Percentiles rank a stretch among this genome's conserved stretches.
phyloP scores from a whole-genome alignment of 768 basidiomycete genomes.

The Suillus luteus region DNA sequence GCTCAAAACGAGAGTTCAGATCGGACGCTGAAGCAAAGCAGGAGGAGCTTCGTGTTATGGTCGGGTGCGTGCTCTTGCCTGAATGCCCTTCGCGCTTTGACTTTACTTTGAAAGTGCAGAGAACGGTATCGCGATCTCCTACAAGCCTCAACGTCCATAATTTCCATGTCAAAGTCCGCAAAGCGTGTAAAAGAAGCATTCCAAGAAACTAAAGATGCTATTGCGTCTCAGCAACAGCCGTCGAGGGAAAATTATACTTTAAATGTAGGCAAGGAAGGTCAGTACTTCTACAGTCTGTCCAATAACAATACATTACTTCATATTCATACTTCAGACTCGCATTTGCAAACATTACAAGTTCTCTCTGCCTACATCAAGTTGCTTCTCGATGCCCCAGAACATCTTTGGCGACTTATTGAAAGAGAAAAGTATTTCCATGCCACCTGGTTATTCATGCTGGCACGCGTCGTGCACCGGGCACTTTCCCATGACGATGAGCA shows the following conservation, averaged over 20 bases:
- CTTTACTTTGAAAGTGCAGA: slow-evolving; percentile 61
- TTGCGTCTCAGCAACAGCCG: slow-evolving; percentile 49
- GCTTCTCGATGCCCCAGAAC: slow-evolving; percentile 89
- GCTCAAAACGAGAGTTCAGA: slow-evolving; percentile 37
- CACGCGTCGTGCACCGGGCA: slow-evolving; percentile 81
- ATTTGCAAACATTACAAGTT: slow-evolving; percentile 67
- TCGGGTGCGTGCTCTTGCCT: slow-evolving; percentile 67
- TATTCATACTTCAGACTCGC: slow-evolving; percentile 49
- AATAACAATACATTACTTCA: slow-evolving; percentile 11
- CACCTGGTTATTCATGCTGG: slow-evolving; percentile 84
- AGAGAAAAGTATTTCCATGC: slow-evolving; percentile 78
- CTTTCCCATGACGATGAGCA: slow-evolving; percentile 64
- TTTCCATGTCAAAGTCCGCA: slow-evolving; percentile 72
- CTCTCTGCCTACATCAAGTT: slow-evolving; percentile 89
- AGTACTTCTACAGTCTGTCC: slow-evolving; percentile 13
- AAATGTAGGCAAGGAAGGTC: slow-evolving; percentile 45
- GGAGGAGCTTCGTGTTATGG: slow-evolving; percentile 86
- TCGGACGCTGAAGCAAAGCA: slow-evolving; percentile 85
- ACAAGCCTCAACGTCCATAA: slow-evolving; percentile 84
- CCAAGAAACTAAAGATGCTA: slow-evolving; percentile 58
- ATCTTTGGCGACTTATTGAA: slow-evolving; percentile 87
- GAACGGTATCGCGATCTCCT: slow-evolving; percentile 89
- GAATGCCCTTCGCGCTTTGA: slow-evolving; percentile 25
- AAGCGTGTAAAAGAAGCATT: slow-evolving; percentile 63
- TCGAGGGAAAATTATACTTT: slow-evolving; percentile 45